A percentile compares a stretch with the other conserved stretches of the same genome.
phyloP scores from a whole-genome alignment of 257 asterid species.

The Solanum pinnatisectum region DNA sequence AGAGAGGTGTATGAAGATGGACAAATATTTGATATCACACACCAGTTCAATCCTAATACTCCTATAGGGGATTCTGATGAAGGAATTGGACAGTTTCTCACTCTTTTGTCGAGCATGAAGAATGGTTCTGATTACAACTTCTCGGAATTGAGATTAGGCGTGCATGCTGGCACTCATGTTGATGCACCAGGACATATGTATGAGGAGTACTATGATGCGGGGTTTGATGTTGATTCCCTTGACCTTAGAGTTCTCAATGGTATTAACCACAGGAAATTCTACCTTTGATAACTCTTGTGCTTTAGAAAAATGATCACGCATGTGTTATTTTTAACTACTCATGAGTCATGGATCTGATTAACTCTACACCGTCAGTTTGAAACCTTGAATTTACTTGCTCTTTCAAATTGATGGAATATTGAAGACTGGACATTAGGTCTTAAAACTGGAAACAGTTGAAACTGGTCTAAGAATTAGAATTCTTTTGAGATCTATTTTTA shows the following conservation, averaged over 20 bases:
- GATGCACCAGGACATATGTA: constrained; percentile 85
- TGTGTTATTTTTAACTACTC: neutral
- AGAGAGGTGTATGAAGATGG: constrained; percentile 41
- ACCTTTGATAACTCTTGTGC: neutral
- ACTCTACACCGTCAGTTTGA: neutral
- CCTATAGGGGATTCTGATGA: constrained; percentile 39
- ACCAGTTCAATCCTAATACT: constrained; percentile 43
- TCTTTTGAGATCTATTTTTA: neutral
- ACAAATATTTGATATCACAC: constrained; percentile 63
- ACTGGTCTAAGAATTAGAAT: neutral
- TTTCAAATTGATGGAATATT: neutral
- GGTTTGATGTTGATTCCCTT: constrained; percentile 71
- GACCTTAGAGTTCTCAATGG: constrained; percentile 73
- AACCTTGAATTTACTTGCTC: neutral
- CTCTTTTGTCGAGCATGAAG: constrained; percentile 57
- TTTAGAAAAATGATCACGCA: neutral
- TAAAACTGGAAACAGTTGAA: neutral
- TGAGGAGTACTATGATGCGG: constrained; percentile 54
- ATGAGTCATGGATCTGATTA: neutral
- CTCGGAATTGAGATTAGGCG: constrained; percentile 54
- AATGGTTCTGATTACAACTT: constrained; percentile 76
- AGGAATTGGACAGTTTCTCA: constrained; percentile 50
- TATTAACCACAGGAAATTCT: constrained; percentile 1
- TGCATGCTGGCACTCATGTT: constrained; percentile 83
- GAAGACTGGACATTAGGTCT: neutral